Conservation (phyloP, 75 land plant species). For the Gnetum montanum region DNA sequence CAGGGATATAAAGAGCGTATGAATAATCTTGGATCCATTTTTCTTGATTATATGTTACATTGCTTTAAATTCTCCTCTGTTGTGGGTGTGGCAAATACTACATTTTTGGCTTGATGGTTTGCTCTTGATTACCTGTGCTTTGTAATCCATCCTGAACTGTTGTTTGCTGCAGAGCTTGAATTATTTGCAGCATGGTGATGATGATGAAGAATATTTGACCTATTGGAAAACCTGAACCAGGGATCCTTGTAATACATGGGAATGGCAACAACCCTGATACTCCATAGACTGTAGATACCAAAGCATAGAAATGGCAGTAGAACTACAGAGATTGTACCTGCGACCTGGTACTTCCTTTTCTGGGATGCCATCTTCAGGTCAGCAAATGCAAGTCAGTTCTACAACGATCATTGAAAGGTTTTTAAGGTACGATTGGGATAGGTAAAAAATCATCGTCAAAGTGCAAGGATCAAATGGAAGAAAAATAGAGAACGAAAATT, state of each 20-base stretch:
- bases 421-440: too few species aligned
- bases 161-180: too few species aligned
- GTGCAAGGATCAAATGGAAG: too few species aligned
- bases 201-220: too few species aligned
- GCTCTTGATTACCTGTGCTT: too few species aligned
- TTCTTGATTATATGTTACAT: constrained; percentile 55
- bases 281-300: background rate
- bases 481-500: too few species aligned
- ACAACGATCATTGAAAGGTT: too few species aligned
- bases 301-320: background rate
- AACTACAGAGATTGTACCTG: background rate
- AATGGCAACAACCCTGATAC: background rate
- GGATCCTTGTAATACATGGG: background rate
- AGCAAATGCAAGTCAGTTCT: too few species aligned
- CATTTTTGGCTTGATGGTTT: background rate
- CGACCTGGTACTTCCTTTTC: background rate
- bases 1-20: constrained; percentile 56
- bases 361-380: too few species aligned
- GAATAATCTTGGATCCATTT: constrained; percentile 55
- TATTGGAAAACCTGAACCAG: background rate
- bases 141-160: background rate
- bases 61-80: background rate
- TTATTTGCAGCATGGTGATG: too few species aligned
- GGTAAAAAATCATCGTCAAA: too few species aligned
- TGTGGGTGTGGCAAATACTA: background rate